These are phyloP conservation scores for Pontederia paniculata DNA, from an alignment of 176 grass and related monocot genomes.

Conservation along the genomic window DNA sequence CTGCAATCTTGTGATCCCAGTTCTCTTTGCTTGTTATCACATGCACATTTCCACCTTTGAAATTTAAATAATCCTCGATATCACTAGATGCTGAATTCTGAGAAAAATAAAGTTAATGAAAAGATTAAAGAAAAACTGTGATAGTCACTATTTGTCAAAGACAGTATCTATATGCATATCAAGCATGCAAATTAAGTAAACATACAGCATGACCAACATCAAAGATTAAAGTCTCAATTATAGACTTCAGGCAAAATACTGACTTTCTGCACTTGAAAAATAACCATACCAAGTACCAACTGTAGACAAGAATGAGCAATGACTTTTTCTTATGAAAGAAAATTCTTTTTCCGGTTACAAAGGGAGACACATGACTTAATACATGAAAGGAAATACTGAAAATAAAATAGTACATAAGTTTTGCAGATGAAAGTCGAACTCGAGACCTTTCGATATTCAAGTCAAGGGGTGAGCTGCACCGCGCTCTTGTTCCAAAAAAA, in stretches of 20 bases:
- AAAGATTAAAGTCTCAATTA: neutral
- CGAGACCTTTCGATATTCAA: too few relatives aligned
- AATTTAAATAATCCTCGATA: slow-evolving; percentile 55
- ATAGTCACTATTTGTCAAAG: neutral
- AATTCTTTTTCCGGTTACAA: too few relatives aligned
- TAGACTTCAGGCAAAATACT: neutral
- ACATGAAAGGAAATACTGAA: too few relatives aligned
- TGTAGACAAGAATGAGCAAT: neutral
- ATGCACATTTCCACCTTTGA: slow-evolving; percentile 79
- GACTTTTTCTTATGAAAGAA: neutral
- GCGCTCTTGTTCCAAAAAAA: too few relatives aligned
- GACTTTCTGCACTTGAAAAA: neutral
- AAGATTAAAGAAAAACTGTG: neutral
- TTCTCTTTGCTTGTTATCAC: slow-evolving; percentile 67
- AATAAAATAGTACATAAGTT: too few relatives aligned
- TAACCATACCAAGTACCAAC: too few relatives aligned
- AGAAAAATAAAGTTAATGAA: slow-evolving; percentile 20
- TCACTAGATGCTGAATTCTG: slow-evolving; percentile 24
- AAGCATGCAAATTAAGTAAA: neutral
- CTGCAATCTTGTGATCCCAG: slow-evolving; percentile 73
- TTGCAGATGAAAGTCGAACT: too few relatives aligned
- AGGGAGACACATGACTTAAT: too few relatives aligned
- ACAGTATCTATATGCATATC: neutral
- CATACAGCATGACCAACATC: neutral
- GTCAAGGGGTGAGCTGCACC: too few relatives aligned